These are phyloP conservation scores for slime mould (Dictyostelium discoideum) DNA, from an alignment of 78 protist species.

Conservation along the genomic window DNA sequence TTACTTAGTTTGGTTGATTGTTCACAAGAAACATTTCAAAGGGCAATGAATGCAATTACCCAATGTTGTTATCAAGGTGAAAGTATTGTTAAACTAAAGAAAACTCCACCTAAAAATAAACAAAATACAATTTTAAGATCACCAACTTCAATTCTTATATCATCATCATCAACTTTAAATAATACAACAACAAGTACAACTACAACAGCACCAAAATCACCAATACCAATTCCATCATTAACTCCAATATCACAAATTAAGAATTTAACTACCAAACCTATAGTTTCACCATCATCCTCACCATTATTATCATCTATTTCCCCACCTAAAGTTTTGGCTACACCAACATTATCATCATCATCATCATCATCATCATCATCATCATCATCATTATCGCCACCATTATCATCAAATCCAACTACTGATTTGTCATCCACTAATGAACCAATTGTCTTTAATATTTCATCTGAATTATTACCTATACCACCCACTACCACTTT, in stretches of 20 bases:
- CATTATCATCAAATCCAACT: neutral
- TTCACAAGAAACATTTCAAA: neutral
- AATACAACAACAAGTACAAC: too few relatives aligned
- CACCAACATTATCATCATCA: neutral
- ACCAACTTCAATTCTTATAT: neutral
- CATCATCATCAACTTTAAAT: neutral
- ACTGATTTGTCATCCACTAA: neutral
- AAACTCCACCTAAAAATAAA: neutral
- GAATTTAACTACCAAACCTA: neutral
- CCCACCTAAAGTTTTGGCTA: neutral
- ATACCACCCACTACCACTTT: neutral
- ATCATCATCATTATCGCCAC: neutral
- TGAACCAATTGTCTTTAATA: neutral
- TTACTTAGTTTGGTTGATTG: neutral
- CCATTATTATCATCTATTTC: neutral
- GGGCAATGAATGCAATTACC: neutral
- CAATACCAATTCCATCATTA: neutral
- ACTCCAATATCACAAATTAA: neutral
- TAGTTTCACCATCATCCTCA: neutral
- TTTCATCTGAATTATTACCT: neutral
- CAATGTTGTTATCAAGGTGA: conserved; percentile 7
- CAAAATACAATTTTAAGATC: neutral
- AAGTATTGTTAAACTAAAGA: neutral
- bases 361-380: neutral
- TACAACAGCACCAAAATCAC: neutral